These are phyloP conservation scores for Penicillium tannophilum DNA, from an alignment of 495 filamentous ascomycete genomes.

Conservation along the genomic window DNA sequence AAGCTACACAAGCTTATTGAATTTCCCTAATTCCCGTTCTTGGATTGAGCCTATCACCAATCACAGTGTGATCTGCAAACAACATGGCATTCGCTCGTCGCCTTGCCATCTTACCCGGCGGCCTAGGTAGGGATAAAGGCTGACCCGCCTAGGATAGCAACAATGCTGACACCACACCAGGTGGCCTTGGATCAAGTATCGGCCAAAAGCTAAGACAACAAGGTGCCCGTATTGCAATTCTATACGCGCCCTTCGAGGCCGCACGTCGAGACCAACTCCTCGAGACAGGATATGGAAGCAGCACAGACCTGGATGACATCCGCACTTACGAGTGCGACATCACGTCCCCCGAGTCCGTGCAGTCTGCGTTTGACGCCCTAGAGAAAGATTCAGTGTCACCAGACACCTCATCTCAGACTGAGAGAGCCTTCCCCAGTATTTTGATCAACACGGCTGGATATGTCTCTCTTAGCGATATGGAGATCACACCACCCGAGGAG, in stretches of 20 bases:
- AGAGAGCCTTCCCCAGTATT: slow-evolving; percentile 36
- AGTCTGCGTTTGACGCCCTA: slow-evolving; percentile 32
- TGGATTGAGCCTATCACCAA: background rate
- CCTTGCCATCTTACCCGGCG: slow-evolving; percentile 43
- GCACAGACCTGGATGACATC: slow-evolving; percentile 24
- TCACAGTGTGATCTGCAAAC: background rate
- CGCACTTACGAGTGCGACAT: slow-evolving; percentile 47
- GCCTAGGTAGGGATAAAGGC: slow-evolving; percentile 33
- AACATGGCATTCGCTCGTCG: slow-evolving; percentile 39
- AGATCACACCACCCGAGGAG: slow-evolving; percentile 39
- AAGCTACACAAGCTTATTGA: background rate
- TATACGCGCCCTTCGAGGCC: slow-evolving; percentile 46
- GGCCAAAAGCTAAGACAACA: slow-evolving; percentile 40
- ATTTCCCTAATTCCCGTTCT: background rate
- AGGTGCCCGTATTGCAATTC: slow-evolving; percentile 41
- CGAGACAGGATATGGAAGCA: slow-evolving; percentile 21
- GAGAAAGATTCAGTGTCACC: slow-evolving; percentile 24
- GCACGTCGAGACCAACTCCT: slow-evolving; percentile 39
- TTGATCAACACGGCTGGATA: slow-evolving; percentile 47
- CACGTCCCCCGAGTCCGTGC: slow-evolving; percentile 39
- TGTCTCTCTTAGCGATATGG: slow-evolving; percentile 45
- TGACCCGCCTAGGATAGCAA: background rate
- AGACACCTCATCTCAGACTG: slow-evolving; percentile 12
- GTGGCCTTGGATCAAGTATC: slow-evolving; percentile 43
- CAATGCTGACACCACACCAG: slow-evolving; percentile 14